These are phyloP conservation scores for Dactylellina drechsleri DNA, from an alignment of 2,329 filamentous ascomycete genomes.

Conservation along the genomic window DNA sequence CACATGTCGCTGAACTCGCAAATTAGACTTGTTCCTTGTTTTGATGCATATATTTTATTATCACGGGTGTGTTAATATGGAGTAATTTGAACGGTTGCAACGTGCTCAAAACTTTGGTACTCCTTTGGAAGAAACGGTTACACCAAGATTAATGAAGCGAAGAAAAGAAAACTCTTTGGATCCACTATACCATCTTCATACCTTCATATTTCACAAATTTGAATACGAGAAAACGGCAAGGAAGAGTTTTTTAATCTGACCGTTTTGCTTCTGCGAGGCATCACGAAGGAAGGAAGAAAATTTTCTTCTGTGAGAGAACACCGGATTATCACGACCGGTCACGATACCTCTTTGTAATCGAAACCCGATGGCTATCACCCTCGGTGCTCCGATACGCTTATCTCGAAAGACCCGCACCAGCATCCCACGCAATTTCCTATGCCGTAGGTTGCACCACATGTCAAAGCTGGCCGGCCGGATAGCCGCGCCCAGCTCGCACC, in stretches of 20 bases:
- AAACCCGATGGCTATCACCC: slow-evolving; percentile 36
- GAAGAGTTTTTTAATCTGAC: neutral
- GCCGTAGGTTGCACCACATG: slow-evolving; percentile 17
- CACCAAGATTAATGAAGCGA: slow-evolving; percentile 8
- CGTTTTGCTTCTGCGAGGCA: neutral
- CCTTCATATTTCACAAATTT: neutral
- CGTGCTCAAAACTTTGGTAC: neutral
- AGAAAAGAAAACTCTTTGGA: neutral
- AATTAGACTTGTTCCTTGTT: neutral
- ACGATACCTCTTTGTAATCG: slow-evolving; percentile 43
- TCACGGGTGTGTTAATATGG: neutral
- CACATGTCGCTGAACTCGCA: neutral
- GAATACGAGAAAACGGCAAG: slow-evolving; percentile 23
- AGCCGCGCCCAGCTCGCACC: slow-evolving; percentile 41
- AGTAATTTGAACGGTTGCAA: slow-evolving; percentile 7
- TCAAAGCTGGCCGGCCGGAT: slow-evolving; percentile 33
- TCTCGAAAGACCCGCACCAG: slow-evolving; percentile 12
- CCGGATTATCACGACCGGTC: neutral
- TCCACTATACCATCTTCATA: neutral
- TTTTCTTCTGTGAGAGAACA: too few species aligned
- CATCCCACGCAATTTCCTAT: slow-evolving; percentile 34
- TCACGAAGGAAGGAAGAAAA: too few species aligned
- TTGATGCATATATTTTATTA: neutral
- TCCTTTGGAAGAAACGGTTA: slow-evolving; percentile 29
- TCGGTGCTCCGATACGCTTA: slow-evolving; percentile 44